Base-by-base conservation (phyloP, 2,329 filamentous ascomycete species). In the Ascochyta koolunga region DNA sequence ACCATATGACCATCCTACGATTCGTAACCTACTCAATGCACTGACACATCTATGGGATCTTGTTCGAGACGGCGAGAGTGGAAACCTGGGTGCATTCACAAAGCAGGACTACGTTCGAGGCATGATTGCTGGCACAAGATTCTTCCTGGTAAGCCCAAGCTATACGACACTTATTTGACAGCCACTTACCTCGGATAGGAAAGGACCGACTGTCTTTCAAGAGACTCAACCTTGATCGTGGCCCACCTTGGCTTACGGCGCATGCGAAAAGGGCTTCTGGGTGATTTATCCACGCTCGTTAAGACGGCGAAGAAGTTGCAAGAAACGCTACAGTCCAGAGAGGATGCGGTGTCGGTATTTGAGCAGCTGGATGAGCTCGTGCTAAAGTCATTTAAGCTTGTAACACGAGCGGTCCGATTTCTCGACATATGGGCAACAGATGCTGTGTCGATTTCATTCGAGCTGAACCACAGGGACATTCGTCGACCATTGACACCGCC, bases 61-160 rank as follows among this genome's bases (percentile, higher is more conserved):
- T 46, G 83, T 96, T 64, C 84, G 90, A 66, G 91, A 89, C 68
- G 90, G 89, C 27, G 87, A 87, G 19, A 85, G 89, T 47, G 89
- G 87, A 47, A 90, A 92, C 66, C 82, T 87, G 48, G 84, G 89
- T 63, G 88, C 93, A 42, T 96, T 96, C 71, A 86, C 88, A 40
- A 93, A 93, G 73, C 91, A 96, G 72, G 93, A 97, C 70, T 95
- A 96, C 71, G 93, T 97, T 82, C 89, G 92, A 76, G 91, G 91
- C 21, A 88, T 97, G 70, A 96, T 98, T 67, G 93, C 92, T 8
- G 95, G 95, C 27, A 93, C 98, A 51, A 86, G 95, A 41, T 93
- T 89, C 77, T 83, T 99, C 36, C 75, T 99, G 75, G 91, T 96
- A 83, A 78, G 90, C 82, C 13, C 29, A 41, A 27, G 7, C 19